Conservation (phyloP, 1,139 yeast species). For the Diutina catenulata region DNA sequence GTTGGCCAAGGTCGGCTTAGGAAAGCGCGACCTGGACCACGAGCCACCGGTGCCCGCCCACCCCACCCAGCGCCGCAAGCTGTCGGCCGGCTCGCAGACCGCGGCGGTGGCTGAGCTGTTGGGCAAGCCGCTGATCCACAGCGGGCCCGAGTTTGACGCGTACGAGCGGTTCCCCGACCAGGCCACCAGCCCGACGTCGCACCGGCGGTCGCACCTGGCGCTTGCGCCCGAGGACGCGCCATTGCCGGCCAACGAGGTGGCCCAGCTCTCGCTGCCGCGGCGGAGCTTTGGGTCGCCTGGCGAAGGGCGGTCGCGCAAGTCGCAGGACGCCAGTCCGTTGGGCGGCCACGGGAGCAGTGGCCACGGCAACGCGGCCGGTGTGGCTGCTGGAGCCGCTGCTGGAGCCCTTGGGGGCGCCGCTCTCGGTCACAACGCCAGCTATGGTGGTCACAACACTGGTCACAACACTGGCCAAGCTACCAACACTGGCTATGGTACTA, state of each 20-base stretch:
- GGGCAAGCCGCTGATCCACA: constrained; percentile 2
- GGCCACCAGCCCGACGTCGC: neutral
- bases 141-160: neutral
- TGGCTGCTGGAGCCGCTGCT: neutral
- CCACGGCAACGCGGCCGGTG: no score
- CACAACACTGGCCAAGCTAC: neutral
- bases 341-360: no score
- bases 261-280: no score
- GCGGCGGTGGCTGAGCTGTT: neutral
- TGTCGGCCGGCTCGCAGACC: neutral
- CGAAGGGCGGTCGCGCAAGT: no score
- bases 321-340: no score
- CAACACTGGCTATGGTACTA: neutral
- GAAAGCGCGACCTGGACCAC: no score
- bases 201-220: neutral
- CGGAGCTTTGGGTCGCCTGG: neutral
- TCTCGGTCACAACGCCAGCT: neutral
- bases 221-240: constrained; percentile 3
- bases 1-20: neutral
- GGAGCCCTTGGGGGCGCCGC: neutral
- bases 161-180: constrained; percentile 2
- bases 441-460: neutral
- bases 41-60: no score
- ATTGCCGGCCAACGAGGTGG: neutral
- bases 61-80: neutral